These are phyloP conservation scores for Scheffersomyces titani DNA, from an alignment of 1,139 yeast genomes.

Conservation along the genomic window DNA sequence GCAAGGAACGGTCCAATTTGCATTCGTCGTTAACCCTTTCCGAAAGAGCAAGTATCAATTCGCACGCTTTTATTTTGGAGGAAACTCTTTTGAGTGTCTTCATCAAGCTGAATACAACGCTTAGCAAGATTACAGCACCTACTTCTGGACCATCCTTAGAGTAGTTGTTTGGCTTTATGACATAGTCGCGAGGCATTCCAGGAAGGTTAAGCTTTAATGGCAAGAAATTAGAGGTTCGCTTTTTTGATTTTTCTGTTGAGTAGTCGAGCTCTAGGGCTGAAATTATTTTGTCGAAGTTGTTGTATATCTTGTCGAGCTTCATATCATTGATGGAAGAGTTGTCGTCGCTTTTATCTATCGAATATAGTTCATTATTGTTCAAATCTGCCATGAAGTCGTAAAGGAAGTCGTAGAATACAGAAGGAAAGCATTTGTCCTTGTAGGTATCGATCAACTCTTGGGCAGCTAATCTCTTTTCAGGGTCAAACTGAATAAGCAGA, in stretches of 20 bases:
- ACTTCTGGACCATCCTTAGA: conserved; percentile 28
- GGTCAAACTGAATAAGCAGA: conserved; percentile 66
- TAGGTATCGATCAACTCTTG: conserved; percentile 52
- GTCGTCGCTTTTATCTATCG: conserved; percentile 17
- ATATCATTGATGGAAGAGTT: conserved; percentile 51
- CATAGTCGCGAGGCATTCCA: conserved; percentile 43
- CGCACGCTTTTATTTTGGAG: conserved; percentile 71
- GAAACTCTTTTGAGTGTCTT: conserved; percentile 65
- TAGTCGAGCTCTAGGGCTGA: conserved; percentile 48
- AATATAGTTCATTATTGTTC: conserved; percentile 25
- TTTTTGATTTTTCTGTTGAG: conserved; percentile 4
- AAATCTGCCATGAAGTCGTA: conserved; percentile 61
- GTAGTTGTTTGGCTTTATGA: conserved; percentile 36
- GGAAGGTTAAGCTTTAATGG: conserved; percentile 57
- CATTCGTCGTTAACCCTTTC: conserved; percentile 80
- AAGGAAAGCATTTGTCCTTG: conserved; percentile 62
- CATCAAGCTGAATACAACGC: conserved; percentile 63
- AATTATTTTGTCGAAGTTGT: conserved; percentile 55
- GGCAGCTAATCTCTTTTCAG: conserved; percentile 59
- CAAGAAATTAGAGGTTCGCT: conserved; percentile 8
- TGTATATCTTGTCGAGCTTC: conserved; percentile 58
- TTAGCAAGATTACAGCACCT: conserved; percentile 63
- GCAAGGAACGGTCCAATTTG: conserved; percentile 82
- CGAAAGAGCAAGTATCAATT: conserved; percentile 71
- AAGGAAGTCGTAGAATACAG: conserved; percentile 66